phyloP scores from a whole-genome alignment of 108 stramenopile genomes.

The Pseudonitzschia delicatissima region DNA sequence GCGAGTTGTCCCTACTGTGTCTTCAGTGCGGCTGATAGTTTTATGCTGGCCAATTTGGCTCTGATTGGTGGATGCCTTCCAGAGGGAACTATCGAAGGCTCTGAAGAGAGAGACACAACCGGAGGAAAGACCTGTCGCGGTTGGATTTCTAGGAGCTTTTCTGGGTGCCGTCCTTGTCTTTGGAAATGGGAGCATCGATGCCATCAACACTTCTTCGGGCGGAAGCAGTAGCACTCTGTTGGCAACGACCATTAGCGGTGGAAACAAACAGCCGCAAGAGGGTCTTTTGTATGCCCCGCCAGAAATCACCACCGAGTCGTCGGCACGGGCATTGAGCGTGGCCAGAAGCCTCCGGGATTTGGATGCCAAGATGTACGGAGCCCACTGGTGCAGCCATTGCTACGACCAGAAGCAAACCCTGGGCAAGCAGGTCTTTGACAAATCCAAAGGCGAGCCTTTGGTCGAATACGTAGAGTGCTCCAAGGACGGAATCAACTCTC shows the following conservation, averaged over 20 bases:
- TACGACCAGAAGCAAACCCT: slow-evolving; percentile 89
- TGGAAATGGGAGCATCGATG: slow-evolving; percentile 8
- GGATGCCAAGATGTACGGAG: slow-evolving; percentile 89
- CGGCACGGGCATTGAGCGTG: slow-evolving; percentile 57
- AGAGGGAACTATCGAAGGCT: background rate
- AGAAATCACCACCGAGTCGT: slow-evolving; percentile 65
- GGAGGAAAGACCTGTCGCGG: slow-evolving; percentile 7
- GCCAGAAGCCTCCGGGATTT: slow-evolving; percentile 54
- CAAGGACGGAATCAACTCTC: slow-evolving; percentile 66
- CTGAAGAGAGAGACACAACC: background rate
- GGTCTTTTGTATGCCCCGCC: slow-evolving; percentile 57
- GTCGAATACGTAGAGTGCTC: slow-evolving; percentile 83
- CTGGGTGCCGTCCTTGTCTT: slow-evolving; percentile 30
- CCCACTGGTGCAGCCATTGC: slow-evolving; percentile 95
- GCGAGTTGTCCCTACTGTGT: slow-evolving; percentile 82
- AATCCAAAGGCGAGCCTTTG: background rate
- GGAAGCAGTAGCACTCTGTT: background rate
- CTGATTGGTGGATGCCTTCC: slow-evolving; percentile 68
- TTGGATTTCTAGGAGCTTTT: slow-evolving; percentile 16
- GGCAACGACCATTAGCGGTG: slow-evolving; percentile 17
- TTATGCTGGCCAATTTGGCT: slow-evolving; percentile 49
- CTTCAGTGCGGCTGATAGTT: slow-evolving; percentile 61
- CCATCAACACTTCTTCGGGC: slow-evolving; percentile 9
- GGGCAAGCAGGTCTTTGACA: slow-evolving; percentile 74
- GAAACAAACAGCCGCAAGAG: slow-evolving; percentile 14